Evolutionary conservation across 2,329 filamentous ascomycete species (phyloP).

Genomic region (Aspergillus sp.): DNA sequence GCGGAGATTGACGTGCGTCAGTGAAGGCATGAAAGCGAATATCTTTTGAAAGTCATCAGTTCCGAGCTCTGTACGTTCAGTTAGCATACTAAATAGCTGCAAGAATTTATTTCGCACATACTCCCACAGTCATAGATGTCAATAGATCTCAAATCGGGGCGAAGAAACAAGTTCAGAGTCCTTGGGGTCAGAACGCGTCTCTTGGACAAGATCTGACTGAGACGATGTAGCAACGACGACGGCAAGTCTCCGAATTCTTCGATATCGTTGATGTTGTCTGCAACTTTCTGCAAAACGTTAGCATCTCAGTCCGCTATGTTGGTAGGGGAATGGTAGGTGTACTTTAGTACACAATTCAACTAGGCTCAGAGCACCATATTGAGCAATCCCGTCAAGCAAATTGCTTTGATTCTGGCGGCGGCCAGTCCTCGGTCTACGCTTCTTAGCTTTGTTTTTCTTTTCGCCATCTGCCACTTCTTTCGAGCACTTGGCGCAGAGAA

Average conservation of each 20-base stretch:
- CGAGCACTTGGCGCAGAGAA: slow-evolving; percentile 80
- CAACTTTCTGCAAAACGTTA: slow-evolving; percentile 47
- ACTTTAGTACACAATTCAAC: slow-evolving; percentile 56
- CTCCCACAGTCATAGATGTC: slow-evolving; percentile 58
- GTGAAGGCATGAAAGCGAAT: slow-evolving; percentile 66
- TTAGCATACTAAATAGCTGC: neutral
- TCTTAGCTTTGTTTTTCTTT: slow-evolving; percentile 53
- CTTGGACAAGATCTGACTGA: slow-evolving; percentile 62
- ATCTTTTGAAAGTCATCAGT: slow-evolving; percentile 75
- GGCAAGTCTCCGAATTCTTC: slow-evolving; percentile 63
- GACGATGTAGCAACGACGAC: slow-evolving; percentile 49
- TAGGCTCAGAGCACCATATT: slow-evolving; percentile 39
- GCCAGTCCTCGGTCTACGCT: slow-evolving; percentile 51
- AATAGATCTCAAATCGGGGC: slow-evolving; percentile 52
- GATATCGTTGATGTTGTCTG: slow-evolving; percentile 58
- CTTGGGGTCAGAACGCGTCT: slow-evolving; percentile 52
- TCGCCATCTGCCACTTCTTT: slow-evolving; percentile 66
- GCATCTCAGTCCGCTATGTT: neutral
- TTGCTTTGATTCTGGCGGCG: slow-evolving; percentile 78
- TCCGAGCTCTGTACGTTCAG: slow-evolving; percentile 53
- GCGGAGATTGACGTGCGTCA: slow-evolving; percentile 69
- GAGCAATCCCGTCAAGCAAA: slow-evolving; percentile 67
- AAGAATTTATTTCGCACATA: slow-evolving; percentile 26
- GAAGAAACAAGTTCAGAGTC: slow-evolving; percentile 43
- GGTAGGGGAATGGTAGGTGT: slow-evolving; percentile 3